phyloP scores from a whole-genome alignment of 2,329 filamentous ascomycete genomes.

The Clarireedia paspali region DNA sequence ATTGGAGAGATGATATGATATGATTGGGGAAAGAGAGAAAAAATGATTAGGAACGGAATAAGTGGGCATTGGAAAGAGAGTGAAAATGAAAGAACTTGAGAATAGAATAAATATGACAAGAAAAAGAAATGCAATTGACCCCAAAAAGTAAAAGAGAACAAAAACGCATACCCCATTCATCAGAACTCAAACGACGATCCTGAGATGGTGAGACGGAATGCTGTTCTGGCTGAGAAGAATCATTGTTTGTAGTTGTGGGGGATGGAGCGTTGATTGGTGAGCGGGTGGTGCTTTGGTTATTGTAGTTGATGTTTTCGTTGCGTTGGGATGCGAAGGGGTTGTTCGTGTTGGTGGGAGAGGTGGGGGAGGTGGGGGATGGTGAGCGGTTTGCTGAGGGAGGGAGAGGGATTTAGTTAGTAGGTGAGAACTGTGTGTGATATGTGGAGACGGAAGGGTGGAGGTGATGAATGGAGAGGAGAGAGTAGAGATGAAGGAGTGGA shows the following conservation, averaged over 20 bases:
- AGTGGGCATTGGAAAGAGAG: too few species aligned
- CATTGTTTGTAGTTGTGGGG: background rate
- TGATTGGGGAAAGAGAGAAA: too few species aligned
- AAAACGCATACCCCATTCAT: slow-evolving; percentile 10
- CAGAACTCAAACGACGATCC: slow-evolving; percentile 9
- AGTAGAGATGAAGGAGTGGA: background rate
- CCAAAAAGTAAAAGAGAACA: too few species aligned
- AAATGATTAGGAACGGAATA: too few species aligned
- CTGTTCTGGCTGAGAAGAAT: background rate
- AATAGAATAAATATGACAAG: too few species aligned
- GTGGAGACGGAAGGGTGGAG: background rate
- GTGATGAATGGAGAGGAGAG: too few species aligned
- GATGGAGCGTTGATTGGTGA: background rate
- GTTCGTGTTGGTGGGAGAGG: background rate
- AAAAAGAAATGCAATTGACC: too few species aligned
- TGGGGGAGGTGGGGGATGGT: background rate
- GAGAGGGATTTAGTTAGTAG: too few species aligned
- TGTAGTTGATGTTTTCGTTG: background rate
- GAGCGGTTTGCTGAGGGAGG: background rate
- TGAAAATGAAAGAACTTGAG: too few species aligned
- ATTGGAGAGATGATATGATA: too few species aligned
- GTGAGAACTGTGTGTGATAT: too few species aligned
- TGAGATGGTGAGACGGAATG: background rate
- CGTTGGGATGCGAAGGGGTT: slow-evolving; percentile 5
- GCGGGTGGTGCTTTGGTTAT: background rate